Conservation (phyloP, 73 alveolate genomes). For the Symbiodinium pilosum region DNA sequence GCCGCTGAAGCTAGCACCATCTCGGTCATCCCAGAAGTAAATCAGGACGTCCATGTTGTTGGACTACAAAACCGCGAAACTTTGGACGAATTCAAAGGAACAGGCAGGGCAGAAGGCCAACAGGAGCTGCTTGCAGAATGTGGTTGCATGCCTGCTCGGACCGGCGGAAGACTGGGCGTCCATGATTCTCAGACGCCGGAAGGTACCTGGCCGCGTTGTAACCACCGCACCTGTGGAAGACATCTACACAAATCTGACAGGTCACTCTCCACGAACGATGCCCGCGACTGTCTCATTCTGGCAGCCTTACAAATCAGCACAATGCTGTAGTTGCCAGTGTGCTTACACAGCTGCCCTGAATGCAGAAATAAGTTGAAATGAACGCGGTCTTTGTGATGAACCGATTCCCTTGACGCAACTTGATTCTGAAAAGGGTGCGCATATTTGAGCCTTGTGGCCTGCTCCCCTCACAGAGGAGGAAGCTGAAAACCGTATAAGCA, state of each 20-base stretch:
- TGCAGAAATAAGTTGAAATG: no score
- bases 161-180: background rate
- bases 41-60: constrained; percentile 7
- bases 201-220: background rate
- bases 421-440: no score
- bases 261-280: background rate
- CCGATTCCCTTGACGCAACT: no score
- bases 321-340: no score
- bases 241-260: background rate
- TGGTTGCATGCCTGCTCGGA: background rate
- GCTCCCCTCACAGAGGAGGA: no score
- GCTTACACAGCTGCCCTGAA: no score
- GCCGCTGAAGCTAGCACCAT: background rate
- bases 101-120: no score
- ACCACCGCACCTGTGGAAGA: background rate
- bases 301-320: background rate
- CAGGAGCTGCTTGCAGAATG: no score
- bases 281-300: background rate
- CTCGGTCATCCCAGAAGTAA: background rate
- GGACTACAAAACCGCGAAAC: background rate
- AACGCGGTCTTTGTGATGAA: no score
- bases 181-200: background rate
- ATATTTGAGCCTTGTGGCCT: no score
- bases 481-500: no score
- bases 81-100: no score